Base-by-base conservation (phyloP, 192 early-diverging fungal species). In the Coemansia sp. region DNA sequence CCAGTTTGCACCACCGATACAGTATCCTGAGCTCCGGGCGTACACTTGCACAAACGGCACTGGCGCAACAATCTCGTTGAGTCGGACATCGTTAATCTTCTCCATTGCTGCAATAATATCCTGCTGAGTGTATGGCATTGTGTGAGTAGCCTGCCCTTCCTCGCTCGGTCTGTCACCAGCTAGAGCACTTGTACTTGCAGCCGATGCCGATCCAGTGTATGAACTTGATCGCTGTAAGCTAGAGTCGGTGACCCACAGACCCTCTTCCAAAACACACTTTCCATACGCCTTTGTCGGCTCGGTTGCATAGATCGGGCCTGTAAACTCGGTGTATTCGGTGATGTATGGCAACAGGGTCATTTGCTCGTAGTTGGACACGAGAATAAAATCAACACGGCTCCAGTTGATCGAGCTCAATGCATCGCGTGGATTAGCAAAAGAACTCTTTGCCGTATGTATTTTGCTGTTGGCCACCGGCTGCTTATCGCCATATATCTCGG, bases 251-350 rank as follows among this genome's bases (percentile, higher is more conserved):
- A 3, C 50, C 59, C 9, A 47, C 19, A 27, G 69, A 2, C 54
- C 59, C 51, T 72, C 81, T 43, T 83, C 81, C 53, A 83, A 38
- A 32, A 75, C 72, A 43, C 76, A 83, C 5, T 70, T 60, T 63
- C 88, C 91, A 81, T 91, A 92, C 37, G 84, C 85, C 70, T 91
- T 85, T 1, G 90, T 88, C 0, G 91, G 90, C 70, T 92, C 93
- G 0, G 92, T 93, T 2, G 89, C 90, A 75, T 86, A 88, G 4
- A 95, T 85, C 5, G 81, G 83, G 3, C 91, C 91, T 21, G 85
- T 78, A 68, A 93, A 95, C 21, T 84, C 86, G 1, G 88, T 85
- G 79, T 89, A 93, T 45, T 94, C 92, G 1, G 90, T 94, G 27
- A 93, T 73, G 66, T 84, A 95, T 15, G 93, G 93, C 25, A 95